A percentile compares a stretch with the other conserved stretches of the same genome.
phyloP scores from a whole-genome alignment of 106 monocot species.

The Alisma plantagoaquatica region DNA sequence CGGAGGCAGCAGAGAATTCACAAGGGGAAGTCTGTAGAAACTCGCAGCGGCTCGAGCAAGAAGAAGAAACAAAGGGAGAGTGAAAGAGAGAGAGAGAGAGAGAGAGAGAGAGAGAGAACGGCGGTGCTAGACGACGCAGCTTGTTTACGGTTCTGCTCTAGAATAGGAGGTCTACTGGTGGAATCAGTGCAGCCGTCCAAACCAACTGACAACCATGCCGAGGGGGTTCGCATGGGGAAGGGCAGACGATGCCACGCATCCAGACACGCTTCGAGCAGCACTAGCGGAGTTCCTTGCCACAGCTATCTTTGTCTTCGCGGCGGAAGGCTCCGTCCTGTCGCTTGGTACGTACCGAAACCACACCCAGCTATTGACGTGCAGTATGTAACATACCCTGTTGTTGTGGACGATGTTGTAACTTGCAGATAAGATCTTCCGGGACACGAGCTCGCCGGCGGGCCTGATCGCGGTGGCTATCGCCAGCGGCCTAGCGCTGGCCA shows the following conservation, averaged over 20 bases:
- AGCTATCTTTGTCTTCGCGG: constrained; percentile 28
- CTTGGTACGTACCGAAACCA: constrained; percentile 5
- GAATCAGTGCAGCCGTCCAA: too few relatives aligned
- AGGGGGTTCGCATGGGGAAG: constrained; percentile 10
- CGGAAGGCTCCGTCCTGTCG: constrained; percentile 19
- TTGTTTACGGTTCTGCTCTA: too few relatives aligned
- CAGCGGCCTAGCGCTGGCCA: constrained; percentile 12
- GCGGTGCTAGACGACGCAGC: too few relatives aligned
- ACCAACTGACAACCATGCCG: too few relatives aligned
- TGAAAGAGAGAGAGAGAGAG: too few relatives aligned
- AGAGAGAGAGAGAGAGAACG: too few relatives aligned
- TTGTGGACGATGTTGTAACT: constrained; percentile 1
- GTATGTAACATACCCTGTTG: neutral
- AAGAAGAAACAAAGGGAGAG: too few relatives aligned
- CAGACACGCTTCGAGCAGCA: constrained; percentile 22
- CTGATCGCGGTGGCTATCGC: constrained; percentile 18
- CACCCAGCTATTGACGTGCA: neutral
- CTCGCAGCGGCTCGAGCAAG: constrained; percentile 3
- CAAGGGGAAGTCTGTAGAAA: neutral
- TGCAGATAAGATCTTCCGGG: constrained; percentile 14
- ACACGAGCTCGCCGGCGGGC: constrained; percentile 4
- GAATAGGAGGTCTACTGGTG: too few relatives aligned
- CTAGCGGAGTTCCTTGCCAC: constrained; percentile 21
- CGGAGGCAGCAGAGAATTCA: constrained; percentile 1
- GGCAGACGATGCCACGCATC: constrained; percentile 17